These are phyloP conservation scores for Galeopsis tetrahit DNA, from an alignment of 257 asterid species.

Conservation along the genomic window DNA sequence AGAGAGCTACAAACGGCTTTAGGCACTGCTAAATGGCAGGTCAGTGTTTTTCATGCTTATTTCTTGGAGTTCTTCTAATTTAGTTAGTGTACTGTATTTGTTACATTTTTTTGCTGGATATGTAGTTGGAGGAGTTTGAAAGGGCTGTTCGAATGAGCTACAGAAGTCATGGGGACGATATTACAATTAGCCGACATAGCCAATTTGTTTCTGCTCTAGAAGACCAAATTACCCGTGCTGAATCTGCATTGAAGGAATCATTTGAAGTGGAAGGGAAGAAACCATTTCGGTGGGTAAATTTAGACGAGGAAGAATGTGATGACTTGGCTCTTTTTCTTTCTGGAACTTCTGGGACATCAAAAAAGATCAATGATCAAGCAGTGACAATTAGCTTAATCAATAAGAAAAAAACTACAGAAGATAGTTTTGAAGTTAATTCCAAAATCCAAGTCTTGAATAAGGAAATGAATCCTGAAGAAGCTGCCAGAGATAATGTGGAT, in stretches of 20 bases:
- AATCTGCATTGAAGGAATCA: slow-evolving; percentile 62
- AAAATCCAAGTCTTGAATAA: slow-evolving; percentile 34
- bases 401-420: slow-evolving; percentile 34
- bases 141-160: slow-evolving; percentile 72
- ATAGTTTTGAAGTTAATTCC: slow-evolving; percentile 32
- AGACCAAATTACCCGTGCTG: slow-evolving; percentile 64
- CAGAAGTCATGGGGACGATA: slow-evolving; percentile 55
- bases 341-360: slow-evolving; percentile 44
- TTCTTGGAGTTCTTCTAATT: background rate
- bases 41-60: slow-evolving; percentile 26
- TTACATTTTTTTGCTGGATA: slow-evolving; percentile 25
- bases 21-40: slow-evolving; percentile 95
- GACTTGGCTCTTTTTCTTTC: slow-evolving; percentile 78
- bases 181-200: slow-evolving; percentile 64
- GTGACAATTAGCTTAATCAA: slow-evolving; percentile 32
- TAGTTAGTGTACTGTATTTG: background rate
- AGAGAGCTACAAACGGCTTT: slow-evolving; percentile 82
- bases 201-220: slow-evolving; percentile 69
- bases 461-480: slow-evolving; percentile 34
- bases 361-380: slow-evolving; percentile 36
- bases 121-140: slow-evolving; percentile 79
- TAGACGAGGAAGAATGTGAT: slow-evolving; percentile 66
- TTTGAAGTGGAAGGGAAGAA: slow-evolving; percentile 54
- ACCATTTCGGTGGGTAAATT: slow-evolving; percentile 66
- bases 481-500: slow-evolving; percentile 27